Base-by-base conservation (phyloP, 306 rosid species). In the Senna siamea region DNA sequence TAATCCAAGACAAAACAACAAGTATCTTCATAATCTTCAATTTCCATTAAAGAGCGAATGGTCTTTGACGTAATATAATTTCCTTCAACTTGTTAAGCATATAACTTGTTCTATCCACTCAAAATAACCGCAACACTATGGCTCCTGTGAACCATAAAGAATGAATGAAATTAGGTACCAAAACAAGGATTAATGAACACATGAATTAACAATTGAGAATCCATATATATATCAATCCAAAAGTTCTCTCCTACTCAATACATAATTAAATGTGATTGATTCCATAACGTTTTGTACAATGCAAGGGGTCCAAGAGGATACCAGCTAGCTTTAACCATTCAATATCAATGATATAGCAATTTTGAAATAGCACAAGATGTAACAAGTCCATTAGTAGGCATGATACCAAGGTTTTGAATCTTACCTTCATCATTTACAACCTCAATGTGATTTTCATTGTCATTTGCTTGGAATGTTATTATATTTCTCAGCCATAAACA, bases 401-500 rank as follows among this genome's bases (percentile, higher is more conserved):
- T n/a, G n/a, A n/a, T n/a, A n/a, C n/a, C n/a, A 70, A 79, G 50
- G 38, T 37, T 52, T 23, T 55, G 30, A 52, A 58, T 57, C 73
- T 78, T 84, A 95, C 99, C 99, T 83, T 95, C 99, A 82, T 86
- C 90, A 35, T 82, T 83, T 65, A 87, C 69, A 72, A 95, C 98
- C 75, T 92, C 92, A 70, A 86, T 84, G 66, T 89, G 87, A 81
- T 87, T 88, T 77, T 85, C 99, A 80, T 85, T 84, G 77, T 92
- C 91, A 64, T 59, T 70, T 47, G 50, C 75, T 76, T 66, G 48
- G 77, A 95, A 95, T 81, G 99, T 83, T 75, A n/a, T n/a, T n/a
- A 92, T 90, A 83, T 95, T 95, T 81, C 99, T 98, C 52, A 95
- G 76, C 51, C 53, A 69, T 38, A 43, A 75, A 83, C 34, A 35